These are phyloP conservation scores for Solanum megistacrolobum DNA, from an alignment of 257 asterid genomes.

Conservation along the genomic window DNA sequence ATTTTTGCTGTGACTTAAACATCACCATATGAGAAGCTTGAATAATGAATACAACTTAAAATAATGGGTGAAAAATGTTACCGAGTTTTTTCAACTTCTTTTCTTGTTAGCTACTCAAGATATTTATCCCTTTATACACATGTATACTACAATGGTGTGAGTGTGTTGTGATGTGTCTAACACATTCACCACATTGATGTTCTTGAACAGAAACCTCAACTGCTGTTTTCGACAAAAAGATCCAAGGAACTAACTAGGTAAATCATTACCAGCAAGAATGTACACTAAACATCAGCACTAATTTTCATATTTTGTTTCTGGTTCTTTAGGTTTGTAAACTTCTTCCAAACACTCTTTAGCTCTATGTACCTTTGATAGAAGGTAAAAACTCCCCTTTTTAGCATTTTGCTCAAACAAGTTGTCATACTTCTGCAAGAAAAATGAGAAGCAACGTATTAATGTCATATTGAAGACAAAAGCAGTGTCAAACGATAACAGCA, in stretches of 20 bases:
- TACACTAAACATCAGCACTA: not conserved
- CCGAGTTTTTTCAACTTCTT: not conserved
- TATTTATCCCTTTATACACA: not conserved
- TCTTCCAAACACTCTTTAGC: conserved; percentile 67
- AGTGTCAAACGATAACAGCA: not conserved
- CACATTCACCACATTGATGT: not conserved
- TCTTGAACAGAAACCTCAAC: not conserved
- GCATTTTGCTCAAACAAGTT: conserved; percentile 53
- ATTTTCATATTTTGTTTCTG: not conserved
- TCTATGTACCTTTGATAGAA: conserved; percentile 54
- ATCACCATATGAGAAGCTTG: not conserved
- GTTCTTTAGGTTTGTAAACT: conserved; percentile 8
- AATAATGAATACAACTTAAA: not conserved
- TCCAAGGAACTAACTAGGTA: not conserved
- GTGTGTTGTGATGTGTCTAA: not conserved
- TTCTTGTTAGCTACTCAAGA: not conserved
- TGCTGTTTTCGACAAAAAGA: not conserved
- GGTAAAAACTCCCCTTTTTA: conserved; percentile 41
- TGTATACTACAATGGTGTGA: not conserved
- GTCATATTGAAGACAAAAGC: not conserved
- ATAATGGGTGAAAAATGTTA: not conserved
- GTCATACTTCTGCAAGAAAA: conserved; percentile 39
- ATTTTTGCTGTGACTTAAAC: too few relatives aligned
- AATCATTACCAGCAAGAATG: not conserved
- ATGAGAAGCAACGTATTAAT: not conserved